Base-by-base conservation (phyloP, 2,329 filamentous ascomycete species). In the Fusarium irregulare region DNA sequence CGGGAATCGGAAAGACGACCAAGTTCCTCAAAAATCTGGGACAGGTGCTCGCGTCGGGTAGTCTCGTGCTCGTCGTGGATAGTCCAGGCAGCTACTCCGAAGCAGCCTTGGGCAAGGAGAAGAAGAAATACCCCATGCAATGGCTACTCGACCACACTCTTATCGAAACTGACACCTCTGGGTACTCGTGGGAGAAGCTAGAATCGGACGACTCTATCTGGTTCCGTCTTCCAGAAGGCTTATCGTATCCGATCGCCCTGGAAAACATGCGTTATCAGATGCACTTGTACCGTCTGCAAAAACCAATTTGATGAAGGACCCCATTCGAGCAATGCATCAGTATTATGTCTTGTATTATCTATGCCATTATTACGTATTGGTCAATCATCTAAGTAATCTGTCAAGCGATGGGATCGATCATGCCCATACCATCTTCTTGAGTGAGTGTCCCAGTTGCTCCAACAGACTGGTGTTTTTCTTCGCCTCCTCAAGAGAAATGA, bases 261-360 rank as follows among this genome's bases (percentile, higher is more conserved):
- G 95, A 98, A 82, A 93, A 98, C 77, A 97, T 98, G 94, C 89
- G 94, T 48, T 97, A 95, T 80, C 95, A 98, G 80, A 85, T 97
- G 73, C 94, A 98, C 82, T 77, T 98, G 18, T 98, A 97, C 71
- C 82, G 82, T 45, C 64, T 79, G 51, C 67, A 71, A 66, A 78
- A 72, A 56, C 49, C 49, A 42, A 53, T 42, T 53, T 72, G 64
- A 70, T 70, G 50, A 32, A 64, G 56, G 30, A 42, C 56, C 30
- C 25, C 20, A 54, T 12, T 53, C 40, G 55, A 44, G 61, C 48
- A 60, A 51, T 59, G 56, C 42, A 41, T 47, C 63, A 65, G 54
- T 74, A 73, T 71, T 58, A 68, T 61, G 57, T 60, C 32, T 58
- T 64, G 40, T 20, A 42, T 56, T 62, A 59, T 71, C 64, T 58